Percentiles rank a stretch among this genome's conserved stretches.
These are phyloP conservation scores for Decorospora gaudefroyi DNA, from an alignment of 2,329 filamentous ascomycete species.

Conservation along the genomic window DNA sequence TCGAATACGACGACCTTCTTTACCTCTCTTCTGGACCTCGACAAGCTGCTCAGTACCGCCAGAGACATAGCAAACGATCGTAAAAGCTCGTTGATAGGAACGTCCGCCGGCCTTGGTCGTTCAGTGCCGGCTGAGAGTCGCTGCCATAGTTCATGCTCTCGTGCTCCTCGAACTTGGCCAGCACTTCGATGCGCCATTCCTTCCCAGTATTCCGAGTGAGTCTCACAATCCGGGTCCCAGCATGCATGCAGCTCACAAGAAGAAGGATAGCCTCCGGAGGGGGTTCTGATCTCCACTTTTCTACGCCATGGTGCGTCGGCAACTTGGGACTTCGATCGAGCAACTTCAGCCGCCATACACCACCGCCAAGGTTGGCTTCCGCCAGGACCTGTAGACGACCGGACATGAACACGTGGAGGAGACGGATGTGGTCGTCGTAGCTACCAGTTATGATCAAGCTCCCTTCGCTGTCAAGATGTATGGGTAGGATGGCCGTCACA, in stretches of 20 bases:
- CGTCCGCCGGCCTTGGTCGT: constrained; percentile 38
- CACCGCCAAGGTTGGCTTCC: constrained; percentile 70
- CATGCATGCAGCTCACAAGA: constrained; percentile 92
- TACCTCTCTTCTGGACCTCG: background rate
- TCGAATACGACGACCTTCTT: no score
- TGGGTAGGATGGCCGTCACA: constrained; percentile 81
- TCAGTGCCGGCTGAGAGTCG: constrained; percentile 61
- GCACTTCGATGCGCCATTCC: constrained; percentile 65
- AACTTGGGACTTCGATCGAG: constrained; percentile 45
- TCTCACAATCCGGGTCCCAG: constrained; percentile 70
- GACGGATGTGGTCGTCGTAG: constrained; percentile 82
- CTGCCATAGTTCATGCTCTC: constrained; percentile 95
- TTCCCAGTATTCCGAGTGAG: constrained; percentile 42
- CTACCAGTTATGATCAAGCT: constrained; percentile 79
- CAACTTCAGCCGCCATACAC: constrained; percentile 84
- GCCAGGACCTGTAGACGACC: constrained; percentile 60
- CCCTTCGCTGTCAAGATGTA: constrained; percentile 54
- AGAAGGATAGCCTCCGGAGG: constrained; percentile 25
- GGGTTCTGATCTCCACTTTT: constrained; percentile 23
- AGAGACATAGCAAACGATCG: constrained; percentile 70
- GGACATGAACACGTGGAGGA: constrained; percentile 56
- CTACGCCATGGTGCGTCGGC: constrained; percentile 16
- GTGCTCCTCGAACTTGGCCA: constrained; percentile 80
- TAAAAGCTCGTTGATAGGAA: constrained; percentile 78
- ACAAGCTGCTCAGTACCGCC: constrained; percentile 50